Evolutionary conservation across 2,329 filamentous ascomycete genomes (phyloP).

Genomic region (Bisporella sp.): DNA sequence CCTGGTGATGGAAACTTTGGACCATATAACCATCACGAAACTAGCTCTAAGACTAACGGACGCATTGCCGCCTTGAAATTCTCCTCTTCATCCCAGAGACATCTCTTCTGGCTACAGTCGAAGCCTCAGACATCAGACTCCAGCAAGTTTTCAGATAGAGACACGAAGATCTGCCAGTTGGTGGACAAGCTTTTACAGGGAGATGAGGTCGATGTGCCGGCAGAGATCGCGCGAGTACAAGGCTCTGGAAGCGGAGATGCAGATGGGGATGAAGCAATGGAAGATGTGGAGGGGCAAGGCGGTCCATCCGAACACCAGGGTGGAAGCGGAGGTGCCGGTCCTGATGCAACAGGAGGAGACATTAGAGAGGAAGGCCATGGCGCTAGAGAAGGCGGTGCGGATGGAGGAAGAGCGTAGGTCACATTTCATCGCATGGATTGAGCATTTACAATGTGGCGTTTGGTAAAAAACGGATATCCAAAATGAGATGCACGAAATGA

Average conservation of each 20-base stretch:
- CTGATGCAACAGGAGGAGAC: constrained; percentile 85
- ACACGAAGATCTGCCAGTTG: constrained; percentile 81
- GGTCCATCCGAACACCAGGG: constrained; percentile 52
- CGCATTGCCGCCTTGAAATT: constrained; percentile 94
- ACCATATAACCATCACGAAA: constrained; percentile 70
- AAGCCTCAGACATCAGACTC: constrained; percentile 71
- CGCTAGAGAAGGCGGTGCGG: constrained; percentile 85
- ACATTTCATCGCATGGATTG: constrained; percentile 21
- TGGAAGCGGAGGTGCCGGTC: constrained; percentile 72
- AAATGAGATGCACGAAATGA: constrained; percentile 11
- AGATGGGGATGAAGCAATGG: constrained; percentile 69
- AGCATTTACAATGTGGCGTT: constrained; percentile 26
- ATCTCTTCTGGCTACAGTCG: constrained; percentile 96
- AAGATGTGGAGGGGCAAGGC: constrained; percentile 64
- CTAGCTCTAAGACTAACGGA: constrained; percentile 66
- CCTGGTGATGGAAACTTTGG: constrained; percentile 82
- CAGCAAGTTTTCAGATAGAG: constrained; percentile 76
- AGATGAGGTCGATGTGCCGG: constrained; percentile 74
- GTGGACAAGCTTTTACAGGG: constrained; percentile 81
- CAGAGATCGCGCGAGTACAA: constrained; percentile 61
- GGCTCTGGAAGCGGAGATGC: constrained; percentile 43
- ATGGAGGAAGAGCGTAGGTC: constrained; percentile 99
- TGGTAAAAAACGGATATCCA: constrained; percentile 16
- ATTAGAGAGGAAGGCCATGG: constrained; percentile 83
- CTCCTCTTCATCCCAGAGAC: constrained; percentile 78